A percentile compares a stretch with the other conserved stretches of the same genome.
These are phyloP conservation scores for Cetraspora pellucida DNA, from an alignment of 192 early-diverging fungal genomes.

Conservation along the genomic window DNA sequence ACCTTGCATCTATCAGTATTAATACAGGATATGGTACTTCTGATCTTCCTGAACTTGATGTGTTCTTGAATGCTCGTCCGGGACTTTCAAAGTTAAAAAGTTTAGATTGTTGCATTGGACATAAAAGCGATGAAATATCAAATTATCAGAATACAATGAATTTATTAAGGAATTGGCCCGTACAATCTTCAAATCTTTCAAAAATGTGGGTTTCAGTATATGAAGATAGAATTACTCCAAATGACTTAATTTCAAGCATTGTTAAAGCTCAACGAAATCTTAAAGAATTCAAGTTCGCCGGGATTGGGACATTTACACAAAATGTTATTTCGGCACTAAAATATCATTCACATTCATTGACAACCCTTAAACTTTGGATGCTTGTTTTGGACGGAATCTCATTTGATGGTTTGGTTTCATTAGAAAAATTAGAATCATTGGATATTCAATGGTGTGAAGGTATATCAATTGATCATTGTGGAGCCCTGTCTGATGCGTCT, in stretches of 20 bases:
- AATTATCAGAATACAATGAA: background rate
- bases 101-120: constrained; percentile 1
- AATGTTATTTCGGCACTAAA: background rate
- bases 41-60: background rate
- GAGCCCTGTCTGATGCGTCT: background rate
- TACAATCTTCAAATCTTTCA: background rate
- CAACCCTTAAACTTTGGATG: background rate
- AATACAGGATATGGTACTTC: background rate
- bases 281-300: background rate
- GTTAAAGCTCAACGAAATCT: background rate
- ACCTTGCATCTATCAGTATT: background rate
- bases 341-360: background rate
- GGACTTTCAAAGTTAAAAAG: background rate
- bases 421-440: background rate
- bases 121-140: background rate
- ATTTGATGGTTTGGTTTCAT: background rate
- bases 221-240: background rate
- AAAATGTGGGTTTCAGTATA: background rate
- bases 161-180: background rate
- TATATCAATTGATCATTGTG: background rate
- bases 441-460: constrained; percentile 3
- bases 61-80: background rate
- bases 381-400: background rate
- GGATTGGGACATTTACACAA: background rate
- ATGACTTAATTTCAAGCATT: background rate